Base-by-base conservation (phyloP, 2,329 filamentous ascomycete genomes). In the Chalaropsis thielavioides region DNA sequence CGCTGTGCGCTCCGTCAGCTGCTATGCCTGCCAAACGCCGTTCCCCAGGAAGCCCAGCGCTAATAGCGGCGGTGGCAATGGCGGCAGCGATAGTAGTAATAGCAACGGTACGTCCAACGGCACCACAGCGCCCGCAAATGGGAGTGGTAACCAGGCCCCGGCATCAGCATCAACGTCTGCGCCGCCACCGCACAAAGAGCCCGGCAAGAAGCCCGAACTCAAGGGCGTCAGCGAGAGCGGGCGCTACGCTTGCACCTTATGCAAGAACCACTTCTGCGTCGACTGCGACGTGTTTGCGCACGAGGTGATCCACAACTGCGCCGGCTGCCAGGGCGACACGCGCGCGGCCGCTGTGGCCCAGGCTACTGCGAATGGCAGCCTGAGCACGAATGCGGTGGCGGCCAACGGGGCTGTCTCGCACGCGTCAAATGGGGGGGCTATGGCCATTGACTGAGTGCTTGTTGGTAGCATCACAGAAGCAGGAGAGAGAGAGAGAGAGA, bases 241-340 rank as follows among this genome's bases (percentile, higher is more conserved):
- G 60, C 79, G 94, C 62, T 99, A 99, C 73, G 89, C 89, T 67
- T 99, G 94, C 73, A 83, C 87, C 69, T 85, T 87, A n/a, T 99
- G 94, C 74, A 76, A 81, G 2, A 86, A 89, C 67, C 92, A 97
- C 75, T 99, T 97, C 73, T 99, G 94, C 78, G 95, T 99, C 69
- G 94, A 99, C 74, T 99, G 94, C 74, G 94, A 99, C 74, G 85
- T 96, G 27, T 96, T 94, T 76, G 88, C 90, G 27, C 94, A 99
- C 73, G 91, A 96, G 76, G 84, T 95, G 13, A 83, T 96, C 62
- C 92, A 99, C 73, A 97, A 97, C 75, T 99, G 94, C 72, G 92
- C 94, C 0, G 92, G 92, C 0, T 99, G 94, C 74, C 87, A 84
- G 74, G 82, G 81, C 71, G 77, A 78, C 65, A 76, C 75, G 3